These are phyloP conservation scores for Globisporangium carolinianum DNA, from an alignment of 352 stramenopile genomes.

Conservation along the genomic window DNA sequence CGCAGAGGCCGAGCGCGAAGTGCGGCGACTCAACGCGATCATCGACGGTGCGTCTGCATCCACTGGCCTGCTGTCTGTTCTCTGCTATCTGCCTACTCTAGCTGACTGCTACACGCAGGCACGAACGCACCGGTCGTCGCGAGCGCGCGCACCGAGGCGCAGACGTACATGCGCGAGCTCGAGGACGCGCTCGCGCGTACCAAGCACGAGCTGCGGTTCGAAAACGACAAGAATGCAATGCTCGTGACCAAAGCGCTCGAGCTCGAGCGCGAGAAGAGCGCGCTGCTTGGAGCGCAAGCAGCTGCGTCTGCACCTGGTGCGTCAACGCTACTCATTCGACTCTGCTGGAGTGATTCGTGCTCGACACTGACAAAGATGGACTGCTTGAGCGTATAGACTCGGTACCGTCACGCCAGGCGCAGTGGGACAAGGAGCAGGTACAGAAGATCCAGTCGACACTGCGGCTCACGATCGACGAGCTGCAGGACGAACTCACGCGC, in stretches of 20 bases:
- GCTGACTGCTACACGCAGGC: slow-evolving; percentile 10
- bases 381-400: not conserved
- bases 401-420: slow-evolving; percentile 13
- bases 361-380: too few species aligned
- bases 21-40: slow-evolving; percentile 55
- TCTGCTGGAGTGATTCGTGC: too few species aligned
- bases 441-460: slow-evolving; percentile 69
- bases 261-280: slow-evolving; percentile 64
- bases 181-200: slow-evolving; percentile 51
- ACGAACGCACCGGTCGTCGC: slow-evolving; percentile 43
- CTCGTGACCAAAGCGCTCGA: slow-evolving; percentile 60
- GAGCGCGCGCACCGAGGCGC: slow-evolving; percentile 47
- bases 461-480: slow-evolving; percentile 63
- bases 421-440: slow-evolving; percentile 69
- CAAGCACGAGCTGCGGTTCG: slow-evolving; percentile 52
- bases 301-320: not conserved
- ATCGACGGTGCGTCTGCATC: slow-evolving; percentile 29
- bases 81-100: too few species aligned
- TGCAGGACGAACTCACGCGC: slow-evolving; percentile 64
- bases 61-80: too few species aligned
- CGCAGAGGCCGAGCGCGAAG: slow-evolving; percentile 68
- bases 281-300: slow-evolving; percentile 18
- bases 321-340: not conserved
- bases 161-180: slow-evolving; percentile 56
- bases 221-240: slow-evolving; percentile 75